Evolutionary conservation across 1,284 basidiomycete genomes (phyloP).

Genomic region (Bondarzewia mesenterica): DNA sequence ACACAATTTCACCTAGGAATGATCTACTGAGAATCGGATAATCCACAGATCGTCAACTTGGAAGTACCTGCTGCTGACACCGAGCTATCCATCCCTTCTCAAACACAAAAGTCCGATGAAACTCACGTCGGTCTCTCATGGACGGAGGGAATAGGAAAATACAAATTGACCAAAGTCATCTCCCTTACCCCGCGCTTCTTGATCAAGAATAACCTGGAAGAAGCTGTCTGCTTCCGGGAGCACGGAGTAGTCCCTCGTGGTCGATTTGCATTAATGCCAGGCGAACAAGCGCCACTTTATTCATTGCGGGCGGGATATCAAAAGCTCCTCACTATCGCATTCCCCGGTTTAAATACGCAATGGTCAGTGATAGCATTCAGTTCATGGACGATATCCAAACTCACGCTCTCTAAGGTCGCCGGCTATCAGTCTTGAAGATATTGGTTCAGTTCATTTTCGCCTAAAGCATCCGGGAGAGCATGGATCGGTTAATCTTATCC

Average conservation of each 20-base stretch:
- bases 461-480: conserved; percentile 37
- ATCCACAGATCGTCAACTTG: conserved; percentile 68
- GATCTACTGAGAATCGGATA: not conserved
- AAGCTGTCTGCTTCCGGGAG: conserved; percentile 78
- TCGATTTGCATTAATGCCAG: conserved; percentile 58
- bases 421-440: conserved; percentile 88
- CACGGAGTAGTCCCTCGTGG: conserved; percentile 69
- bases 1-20: not conserved
- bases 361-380: conserved; percentile 50
- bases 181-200: conserved; percentile 90
- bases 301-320: conserved; percentile 61
- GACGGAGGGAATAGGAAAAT: conserved; percentile 91
- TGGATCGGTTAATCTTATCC: conserved; percentile 53
- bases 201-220: conserved; percentile 74
- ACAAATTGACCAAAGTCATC: conserved; percentile 93
- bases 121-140: conserved; percentile 89
- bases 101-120: conserved; percentile 66
- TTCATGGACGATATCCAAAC: not conserved
- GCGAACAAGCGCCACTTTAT: conserved; percentile 66
- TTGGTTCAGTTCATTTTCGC: conserved; percentile 81
- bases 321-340: conserved; percentile 77
- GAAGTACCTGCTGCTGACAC: conserved; percentile 91
- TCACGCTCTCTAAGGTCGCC: conserved; percentile 58
- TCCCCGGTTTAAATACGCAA: conserved; percentile 76
- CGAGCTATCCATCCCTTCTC: conserved; percentile 70